Evolutionary conservation across 768 basidiomycete genomes (phyloP).

Genomic region (Lentinula guzmanii): DNA sequence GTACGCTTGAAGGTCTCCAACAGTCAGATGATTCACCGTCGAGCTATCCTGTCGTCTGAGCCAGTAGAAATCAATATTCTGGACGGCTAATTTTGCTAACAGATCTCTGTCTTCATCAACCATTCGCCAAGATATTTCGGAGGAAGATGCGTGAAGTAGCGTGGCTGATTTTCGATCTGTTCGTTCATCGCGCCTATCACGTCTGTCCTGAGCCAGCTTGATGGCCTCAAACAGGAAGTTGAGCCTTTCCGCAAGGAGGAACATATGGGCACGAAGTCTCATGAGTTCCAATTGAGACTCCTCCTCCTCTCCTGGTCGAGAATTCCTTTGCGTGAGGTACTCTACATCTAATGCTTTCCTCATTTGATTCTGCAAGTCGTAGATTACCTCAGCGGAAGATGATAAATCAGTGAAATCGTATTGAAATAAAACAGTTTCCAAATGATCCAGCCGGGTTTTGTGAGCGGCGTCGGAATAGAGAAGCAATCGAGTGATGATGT

Average conservation of each 20-base stretch:
- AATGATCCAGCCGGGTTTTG: conserved; percentile 66
- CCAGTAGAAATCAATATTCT: conserved; percentile 76
- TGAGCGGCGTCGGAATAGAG: conserved; percentile 88
- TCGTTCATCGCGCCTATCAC: conserved; percentile 53
- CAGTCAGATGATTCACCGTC: conserved; percentile 66
- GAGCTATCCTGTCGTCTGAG: conserved; percentile 85
- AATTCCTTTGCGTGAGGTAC: conserved; percentile 30
- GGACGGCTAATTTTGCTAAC: conserved; percentile 81
- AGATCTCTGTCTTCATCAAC: conserved; percentile 65
- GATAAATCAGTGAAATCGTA: conserved; percentile 81
- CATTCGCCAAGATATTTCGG: conserved; percentile 92
- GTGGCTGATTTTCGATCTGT: conserved; percentile 76
- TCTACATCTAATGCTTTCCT: conserved; percentile 56
- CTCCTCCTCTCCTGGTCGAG: conserved; percentile 32
- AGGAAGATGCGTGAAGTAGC: conserved; percentile 73
- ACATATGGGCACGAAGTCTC: conserved; percentile 58
- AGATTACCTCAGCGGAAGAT: conserved; percentile 57
- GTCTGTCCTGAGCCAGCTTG: conserved; percentile 75
- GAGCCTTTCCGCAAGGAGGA: conserved; percentile 68
- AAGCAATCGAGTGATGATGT: conserved; percentile 79
- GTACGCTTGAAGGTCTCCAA: conserved; percentile 78
- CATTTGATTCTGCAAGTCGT: conserved; percentile 67
- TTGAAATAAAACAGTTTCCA: conserved; percentile 79
- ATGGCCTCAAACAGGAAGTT: conserved; percentile 83
- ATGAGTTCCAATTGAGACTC: conserved; percentile 51